Evolutionary conservation across 208 protist genomes (phyloP).

Genomic region (Trypanosoma boissoni): DNA sequence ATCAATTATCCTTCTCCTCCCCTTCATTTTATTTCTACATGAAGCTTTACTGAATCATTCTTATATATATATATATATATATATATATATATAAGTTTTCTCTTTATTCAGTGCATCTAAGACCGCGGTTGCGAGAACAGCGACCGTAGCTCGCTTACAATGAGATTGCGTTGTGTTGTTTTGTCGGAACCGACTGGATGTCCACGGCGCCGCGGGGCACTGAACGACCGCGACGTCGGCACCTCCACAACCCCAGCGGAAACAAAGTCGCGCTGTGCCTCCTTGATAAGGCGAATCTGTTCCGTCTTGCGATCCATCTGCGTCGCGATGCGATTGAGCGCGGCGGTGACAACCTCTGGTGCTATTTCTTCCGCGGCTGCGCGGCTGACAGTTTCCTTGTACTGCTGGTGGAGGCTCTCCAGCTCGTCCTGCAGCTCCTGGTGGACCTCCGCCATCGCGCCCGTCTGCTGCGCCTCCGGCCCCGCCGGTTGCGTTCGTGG

Average conservation of each 20-base stretch:
- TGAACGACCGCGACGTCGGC: conserved; percentile 7
- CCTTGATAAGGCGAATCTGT: conserved; percentile 71
- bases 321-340: conserved; percentile 48
- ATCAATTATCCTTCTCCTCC: no score
- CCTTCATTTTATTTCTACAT: no score
- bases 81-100: background rate
- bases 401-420: conserved; percentile 61
- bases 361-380: conserved; percentile 46
- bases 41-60: no score
- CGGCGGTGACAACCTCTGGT: conserved; percentile 47
- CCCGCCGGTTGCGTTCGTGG: no score
- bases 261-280: conserved; percentile 43
- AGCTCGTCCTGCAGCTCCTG: conserved; percentile 66
- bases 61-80: background rate
- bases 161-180: conserved; percentile 52
- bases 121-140: conserved; percentile 41
- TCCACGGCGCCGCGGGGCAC: conserved; percentile 5
- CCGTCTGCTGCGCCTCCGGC: background rate
- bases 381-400: conserved; percentile 62
- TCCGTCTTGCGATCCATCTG: conserved; percentile 79
- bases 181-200: conserved; percentile 34
- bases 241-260: conserved; percentile 14
- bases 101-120: background rate
- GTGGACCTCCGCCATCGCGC: conserved; percentile 58
- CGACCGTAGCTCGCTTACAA: conserved; percentile 81